Base-by-base conservation (phyloP, 495 filamentous ascomycete species). In the Bombardia bombarda region DNA sequence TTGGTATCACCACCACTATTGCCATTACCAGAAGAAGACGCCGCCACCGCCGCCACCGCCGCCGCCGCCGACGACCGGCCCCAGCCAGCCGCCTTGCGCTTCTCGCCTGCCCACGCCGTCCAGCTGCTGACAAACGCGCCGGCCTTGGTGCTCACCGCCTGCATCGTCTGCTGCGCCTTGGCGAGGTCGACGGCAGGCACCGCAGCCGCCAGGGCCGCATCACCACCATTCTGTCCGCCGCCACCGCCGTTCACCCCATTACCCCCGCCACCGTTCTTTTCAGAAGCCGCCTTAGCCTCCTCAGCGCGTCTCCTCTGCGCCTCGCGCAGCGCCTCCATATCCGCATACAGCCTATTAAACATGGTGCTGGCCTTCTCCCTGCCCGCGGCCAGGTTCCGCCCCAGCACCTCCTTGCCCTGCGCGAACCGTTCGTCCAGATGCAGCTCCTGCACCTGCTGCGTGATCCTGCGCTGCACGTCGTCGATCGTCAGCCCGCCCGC, bases 401-500 rank as follows among this genome's bases (percentile, higher is more conserved):
- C 83, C 8, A 96, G 66, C 1, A 78, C 81, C 52, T 96, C 89
- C 31, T 77, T 77, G 35, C 86, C 80, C 43, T 79, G 78, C 7
- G 84, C 81, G 34, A 94, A 79, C 3, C 82, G 72, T 51, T 94
- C 89, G 55, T 96, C 89, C 0, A 93, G 73, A 62, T 95, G 89
- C 32, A 95, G 73, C 39, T 94, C 89, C 45, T 87, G 74, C 1
- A 89, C 87, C 57, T 88, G 90, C 62, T 93, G 87, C 14, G 88
- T 79, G 20, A 98, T 73, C 22, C 92, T 78, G 25, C 90, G 75
- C 55, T 97, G 90, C 28, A 98, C 82, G 59, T 98, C 92, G 31
- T 98, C 92, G 50, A 98, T 89, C 1, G 85, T 86, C 30, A 98
- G 70, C 1, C 89, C 90, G n/a, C 92, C 93, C 9, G 90, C 89